Evolutionary conservation across 306 rosid species (phyloP), one percentile per base, ranked within the genome.

Genomic region (Trifolium fragiferum): DNA sequence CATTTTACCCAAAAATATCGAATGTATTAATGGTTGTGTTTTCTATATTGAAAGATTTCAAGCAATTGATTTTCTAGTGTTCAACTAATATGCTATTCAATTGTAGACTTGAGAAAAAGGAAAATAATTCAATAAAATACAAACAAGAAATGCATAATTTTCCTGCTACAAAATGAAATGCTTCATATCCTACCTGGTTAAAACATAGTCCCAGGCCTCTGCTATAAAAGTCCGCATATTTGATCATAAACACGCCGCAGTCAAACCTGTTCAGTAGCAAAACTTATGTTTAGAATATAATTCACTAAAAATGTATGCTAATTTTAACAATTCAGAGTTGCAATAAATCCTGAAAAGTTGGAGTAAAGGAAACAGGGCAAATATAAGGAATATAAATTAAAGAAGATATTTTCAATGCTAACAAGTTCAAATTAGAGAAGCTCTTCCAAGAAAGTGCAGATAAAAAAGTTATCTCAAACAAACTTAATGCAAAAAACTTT

Each of bases 211-310:
- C 88, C 79, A 87, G 60, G 35, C 89, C 97, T 83, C 98, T 90
- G 87, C 99, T 92, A 67, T 89, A 95, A 71, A 95, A 95, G 85
- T 95, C 99, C 0, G 93, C 89, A 83, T 95, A 95, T 77, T 95
- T 95, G 66, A 95, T 86, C 99, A 95, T 92, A 78, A 95, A 95
- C 70, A 95, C 65, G 23, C 98, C 99, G 59, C 99, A 95, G 67
- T 95, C 99, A 72, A 27, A 95, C 85, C 99, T 95, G 87, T 77
- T 81, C 37, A 74, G 18, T 72, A 14, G 47, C 18, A 62, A 49
- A 70, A 58, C 18, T 13, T 25, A 23, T 18, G 71, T 71, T 73
- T 13, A 77, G 67, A 82, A 72, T 38, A 51, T 7, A 72, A 70
- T 57, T 57, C 43, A 30, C 49, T 62, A 53, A 72, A 76, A 55